A percentile compares a stretch with the other conserved stretches of the same genome.
These are phyloP conservation scores for Cymbidium sinense DNA, from an alignment of 106 monocot species.

Conservation along the genomic window DNA sequence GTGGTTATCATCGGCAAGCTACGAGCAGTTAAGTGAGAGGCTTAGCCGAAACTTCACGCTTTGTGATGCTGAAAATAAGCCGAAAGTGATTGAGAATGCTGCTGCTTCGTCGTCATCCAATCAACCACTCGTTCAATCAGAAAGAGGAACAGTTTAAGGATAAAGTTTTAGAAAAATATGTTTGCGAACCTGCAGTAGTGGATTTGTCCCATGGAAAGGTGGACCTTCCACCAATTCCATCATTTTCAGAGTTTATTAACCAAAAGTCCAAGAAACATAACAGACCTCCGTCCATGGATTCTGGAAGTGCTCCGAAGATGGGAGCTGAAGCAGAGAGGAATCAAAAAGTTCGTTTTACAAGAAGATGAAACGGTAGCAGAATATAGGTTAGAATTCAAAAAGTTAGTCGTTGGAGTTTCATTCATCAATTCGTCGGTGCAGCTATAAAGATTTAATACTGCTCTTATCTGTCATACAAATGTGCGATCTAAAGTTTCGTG, in stretches of 20 bases:
- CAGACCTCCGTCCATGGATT: neutral
- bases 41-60: conserved; percentile 13
- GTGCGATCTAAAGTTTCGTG: no score
- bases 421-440: no score
- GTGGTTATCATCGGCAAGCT: conserved; percentile 61
- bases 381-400: no score
- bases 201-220: conserved; percentile 16
- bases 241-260: conserved; percentile 48
- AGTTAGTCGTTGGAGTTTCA: no score
- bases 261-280: conserved; percentile 25
- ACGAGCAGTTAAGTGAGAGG: conserved; percentile 44
- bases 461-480: no score
- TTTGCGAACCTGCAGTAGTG: neutral
- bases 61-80: neutral
- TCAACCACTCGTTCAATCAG: neutral
- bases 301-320: conserved; percentile 10
- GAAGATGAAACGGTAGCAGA: conserved; percentile 10
- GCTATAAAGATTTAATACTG: no score
- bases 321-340: conserved; percentile 1
- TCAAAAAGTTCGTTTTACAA: neutral
- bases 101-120: neutral
- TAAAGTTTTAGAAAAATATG: neutral
- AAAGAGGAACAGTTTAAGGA: conserved; percentile 1
- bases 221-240: conserved; percentile 56
- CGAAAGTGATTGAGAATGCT: conserved; percentile 3